Conservation (phyloP, 2,329 filamentous ascomycete species). For the Colletotrichum tofieldiae region DNA sequence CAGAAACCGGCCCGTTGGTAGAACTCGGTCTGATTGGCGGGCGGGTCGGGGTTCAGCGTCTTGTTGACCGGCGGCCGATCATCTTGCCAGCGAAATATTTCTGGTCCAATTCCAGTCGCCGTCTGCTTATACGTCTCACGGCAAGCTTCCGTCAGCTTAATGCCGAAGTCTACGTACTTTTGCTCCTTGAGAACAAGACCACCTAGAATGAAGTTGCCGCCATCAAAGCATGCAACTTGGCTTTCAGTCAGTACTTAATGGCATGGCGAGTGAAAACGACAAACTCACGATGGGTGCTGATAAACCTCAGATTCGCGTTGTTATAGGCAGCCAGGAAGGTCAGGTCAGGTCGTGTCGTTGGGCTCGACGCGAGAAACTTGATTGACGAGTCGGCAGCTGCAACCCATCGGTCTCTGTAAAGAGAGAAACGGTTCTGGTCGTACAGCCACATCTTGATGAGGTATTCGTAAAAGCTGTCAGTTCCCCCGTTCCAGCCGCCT, state of each 20-base stretch:
- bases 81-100: constrained; percentile 76
- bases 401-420: constrained; percentile 83
- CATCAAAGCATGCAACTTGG: constrained; percentile 84
- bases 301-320: constrained; percentile 59
- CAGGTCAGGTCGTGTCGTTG: constrained; percentile 72
- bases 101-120: constrained; percentile 82
- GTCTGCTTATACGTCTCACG: constrained; percentile 81
- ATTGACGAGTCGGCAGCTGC: constrained; percentile 84
- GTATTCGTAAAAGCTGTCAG: constrained; percentile 90
- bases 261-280: constrained; percentile 16
- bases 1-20: constrained; percentile 81
- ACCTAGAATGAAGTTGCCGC: constrained; percentile 88
- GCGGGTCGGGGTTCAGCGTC: constrained; percentile 59
- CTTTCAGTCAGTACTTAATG: constrained; percentile 54
- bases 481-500: constrained; percentile 84
- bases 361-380: constrained; percentile 77
- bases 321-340: constrained; percentile 78
- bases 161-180: constrained; percentile 81
- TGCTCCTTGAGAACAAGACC: constrained; percentile 77
- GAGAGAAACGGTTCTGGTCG: constrained; percentile 73
- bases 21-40: constrained; percentile 68
- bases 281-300: constrained; percentile 66
- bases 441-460: constrained; percentile 94
- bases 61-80: constrained; percentile 52
- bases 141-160: constrained; percentile 80